A percentile compares a stretch with the other conserved stretches of the same genome.
phyloP scores from a whole-genome alignment of 768 basidiomycete genomes.

The Pseudohyphozyma bogoriensis region DNA sequence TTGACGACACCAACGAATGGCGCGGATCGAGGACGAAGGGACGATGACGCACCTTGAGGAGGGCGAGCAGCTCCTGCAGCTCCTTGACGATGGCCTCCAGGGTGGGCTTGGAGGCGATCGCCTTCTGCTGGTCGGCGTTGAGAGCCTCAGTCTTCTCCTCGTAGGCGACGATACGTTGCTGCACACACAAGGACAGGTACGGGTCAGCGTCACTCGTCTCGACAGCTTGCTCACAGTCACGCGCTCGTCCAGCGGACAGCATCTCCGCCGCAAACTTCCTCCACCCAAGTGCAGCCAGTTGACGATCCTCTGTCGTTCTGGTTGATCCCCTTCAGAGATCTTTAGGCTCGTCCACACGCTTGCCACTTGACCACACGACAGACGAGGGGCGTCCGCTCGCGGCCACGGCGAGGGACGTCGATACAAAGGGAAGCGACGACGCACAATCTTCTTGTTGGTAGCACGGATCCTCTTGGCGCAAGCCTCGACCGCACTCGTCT shows the following conservation, averaged over 20 bases:
- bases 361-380: too few relatives aligned
- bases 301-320: neutral
- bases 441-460: constrained; percentile 33
- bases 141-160: constrained; percentile 23
- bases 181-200: neutral
- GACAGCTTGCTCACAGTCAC: neutral
- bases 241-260: neutral
- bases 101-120: constrained; percentile 26
- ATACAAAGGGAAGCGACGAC: too few relatives aligned
- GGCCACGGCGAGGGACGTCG: too few relatives aligned
- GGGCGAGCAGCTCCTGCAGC: constrained; percentile 29
- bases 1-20: too few relatives aligned
- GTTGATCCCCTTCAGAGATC: neutral
- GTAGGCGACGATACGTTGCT: constrained; percentile 34
- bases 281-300: neutral
- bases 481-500: constrained; percentile 25
- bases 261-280: neutral
- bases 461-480: constrained; percentile 29
- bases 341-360: too few relatives aligned
- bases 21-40: too few relatives aligned
- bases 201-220: too few relatives aligned
- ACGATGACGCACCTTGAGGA: constrained; percentile 29
- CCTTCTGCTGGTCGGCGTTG: constrained; percentile 34
- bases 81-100: constrained; percentile 31
- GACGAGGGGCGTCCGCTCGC: too few relatives aligned